phyloP scores from a whole-genome alignment of 2,329 filamentous ascomycete species.

The Sarocladium strictum region DNA sequence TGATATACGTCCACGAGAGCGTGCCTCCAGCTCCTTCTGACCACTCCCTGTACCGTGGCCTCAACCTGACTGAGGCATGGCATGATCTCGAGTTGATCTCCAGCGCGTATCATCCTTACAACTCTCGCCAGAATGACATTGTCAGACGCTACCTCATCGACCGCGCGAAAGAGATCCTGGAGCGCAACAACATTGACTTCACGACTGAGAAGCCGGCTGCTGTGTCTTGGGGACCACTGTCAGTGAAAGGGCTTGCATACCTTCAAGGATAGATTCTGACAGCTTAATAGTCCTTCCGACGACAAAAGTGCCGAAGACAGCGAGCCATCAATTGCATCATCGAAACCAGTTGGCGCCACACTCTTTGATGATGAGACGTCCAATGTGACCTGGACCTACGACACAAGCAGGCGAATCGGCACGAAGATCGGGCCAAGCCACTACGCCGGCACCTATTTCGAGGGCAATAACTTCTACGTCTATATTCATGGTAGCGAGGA shows the following conservation, averaged over 20 bases:
- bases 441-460: conserved; percentile 66
- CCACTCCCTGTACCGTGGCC: conserved; percentile 37
- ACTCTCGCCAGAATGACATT: conserved; percentile 75
- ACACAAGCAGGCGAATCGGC: conserved; percentile 14
- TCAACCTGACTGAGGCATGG: conserved; percentile 86
- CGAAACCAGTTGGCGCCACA: conserved; percentile 35
- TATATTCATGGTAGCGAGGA: conserved; percentile 82
- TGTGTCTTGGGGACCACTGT: background rate
- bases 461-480: conserved; percentile 86
- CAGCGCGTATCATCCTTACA: conserved; percentile 77
- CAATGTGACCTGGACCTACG: conserved; percentile 63
- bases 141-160: conserved; percentile 70
- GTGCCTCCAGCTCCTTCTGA: conserved; percentile 61
- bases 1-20: conserved; percentile 68
- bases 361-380: conserved; percentile 75
- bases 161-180: conserved; percentile 65
- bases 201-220: conserved; percentile 24
- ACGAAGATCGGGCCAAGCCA: conserved; percentile 17
- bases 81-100: conserved; percentile 72
- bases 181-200: conserved; percentile 50
- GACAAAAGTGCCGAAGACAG: background rate
- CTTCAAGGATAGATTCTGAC: background rate
- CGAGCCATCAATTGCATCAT: conserved; percentile 1
- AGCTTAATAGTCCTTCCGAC: background rate
- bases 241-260: too few species aligned